Evolutionary conservation across 768 basidiomycete genomes (phyloP).

Genomic region (Goffeauzyma gilvescens): DNA sequence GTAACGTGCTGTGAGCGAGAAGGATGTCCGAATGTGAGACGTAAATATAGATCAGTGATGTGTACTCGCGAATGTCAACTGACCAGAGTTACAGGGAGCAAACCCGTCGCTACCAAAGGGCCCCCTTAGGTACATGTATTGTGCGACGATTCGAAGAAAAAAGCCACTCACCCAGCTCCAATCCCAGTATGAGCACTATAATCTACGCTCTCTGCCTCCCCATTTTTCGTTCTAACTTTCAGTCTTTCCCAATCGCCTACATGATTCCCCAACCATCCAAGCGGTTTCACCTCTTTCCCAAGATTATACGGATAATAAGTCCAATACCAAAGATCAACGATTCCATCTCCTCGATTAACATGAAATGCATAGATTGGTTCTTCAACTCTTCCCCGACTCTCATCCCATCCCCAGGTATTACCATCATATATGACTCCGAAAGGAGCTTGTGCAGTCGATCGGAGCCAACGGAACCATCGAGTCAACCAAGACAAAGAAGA

Average conservation of each 20-base stretch:
- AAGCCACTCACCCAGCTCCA: conserved; percentile 15
- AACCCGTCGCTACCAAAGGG: too few relatives aligned
- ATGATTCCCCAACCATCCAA: conserved; percentile 24
- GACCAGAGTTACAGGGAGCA: too few relatives aligned
- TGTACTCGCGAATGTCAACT: too few relatives aligned
- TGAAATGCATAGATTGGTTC: conserved; percentile 23
- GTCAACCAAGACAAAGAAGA: background rate
- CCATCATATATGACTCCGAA: background rate
- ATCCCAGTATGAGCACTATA: conserved; percentile 16
- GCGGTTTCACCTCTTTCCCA: conserved; percentile 18
- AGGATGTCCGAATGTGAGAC: background rate
- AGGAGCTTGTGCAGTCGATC: conserved; percentile 18
- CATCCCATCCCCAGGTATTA: conserved; percentile 9
- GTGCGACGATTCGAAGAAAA: too few relatives aligned
- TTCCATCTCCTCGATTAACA: conserved; percentile 17
- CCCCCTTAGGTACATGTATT: too few relatives aligned
- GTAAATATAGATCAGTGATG: too few relatives aligned
- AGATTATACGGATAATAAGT: conserved; percentile 27
- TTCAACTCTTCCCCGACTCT: conserved; percentile 10
- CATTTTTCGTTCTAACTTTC: conserved; percentile 18
- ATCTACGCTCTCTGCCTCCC: conserved; percentile 18
- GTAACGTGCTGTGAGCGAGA: conserved; percentile 11
- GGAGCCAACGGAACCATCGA: too few relatives aligned
- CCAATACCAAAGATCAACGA: conserved; percentile 26
- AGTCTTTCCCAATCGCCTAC: conserved; percentile 23